Conservation (phyloP, 176 grass and related monocot species). For the Secale cereale region DNA sequence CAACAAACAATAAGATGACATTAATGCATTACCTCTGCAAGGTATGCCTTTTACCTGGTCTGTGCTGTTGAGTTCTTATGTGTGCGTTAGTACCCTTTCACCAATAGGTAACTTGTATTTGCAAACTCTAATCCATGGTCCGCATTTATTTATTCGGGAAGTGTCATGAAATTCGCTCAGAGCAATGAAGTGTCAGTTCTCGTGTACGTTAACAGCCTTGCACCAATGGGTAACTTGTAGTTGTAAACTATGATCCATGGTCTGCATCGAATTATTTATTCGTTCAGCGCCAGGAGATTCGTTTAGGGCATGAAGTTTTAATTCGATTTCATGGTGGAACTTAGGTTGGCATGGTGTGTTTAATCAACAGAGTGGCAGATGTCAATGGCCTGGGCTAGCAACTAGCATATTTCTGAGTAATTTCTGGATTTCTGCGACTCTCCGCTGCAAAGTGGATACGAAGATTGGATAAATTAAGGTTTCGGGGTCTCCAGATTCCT, state of each 20-base stretch:
- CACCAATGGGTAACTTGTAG: not conserved
- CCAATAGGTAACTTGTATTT: not conserved
- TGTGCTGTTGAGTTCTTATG: conserved; percentile 22
- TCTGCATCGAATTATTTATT: conserved; percentile 6
- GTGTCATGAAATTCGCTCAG: too few species aligned
- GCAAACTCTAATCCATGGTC: not conserved
- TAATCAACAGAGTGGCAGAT: not conserved
- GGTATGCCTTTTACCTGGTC: conserved; percentile 49
- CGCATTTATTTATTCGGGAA: conserved; percentile 10
- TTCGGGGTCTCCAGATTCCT: not conserved
- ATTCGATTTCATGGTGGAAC: not conserved
- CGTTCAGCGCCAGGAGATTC: not conserved
- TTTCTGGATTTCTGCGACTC: not conserved
- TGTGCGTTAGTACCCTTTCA: conserved; percentile 9
- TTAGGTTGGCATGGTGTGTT: not conserved
- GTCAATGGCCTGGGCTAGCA: not conserved
- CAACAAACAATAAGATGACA: conserved; percentile 98
- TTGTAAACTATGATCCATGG: not conserved
- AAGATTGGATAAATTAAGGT: conserved; percentile 3
- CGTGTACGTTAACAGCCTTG: too few species aligned
- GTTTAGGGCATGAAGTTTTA: not conserved
- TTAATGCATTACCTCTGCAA: conserved; percentile 97
- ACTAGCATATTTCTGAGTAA: not conserved
- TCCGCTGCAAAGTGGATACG: conserved; percentile 1
- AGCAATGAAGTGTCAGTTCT: not conserved